Conservation (phyloP, 306 rosid species). For the Malus orientalis region DNA sequence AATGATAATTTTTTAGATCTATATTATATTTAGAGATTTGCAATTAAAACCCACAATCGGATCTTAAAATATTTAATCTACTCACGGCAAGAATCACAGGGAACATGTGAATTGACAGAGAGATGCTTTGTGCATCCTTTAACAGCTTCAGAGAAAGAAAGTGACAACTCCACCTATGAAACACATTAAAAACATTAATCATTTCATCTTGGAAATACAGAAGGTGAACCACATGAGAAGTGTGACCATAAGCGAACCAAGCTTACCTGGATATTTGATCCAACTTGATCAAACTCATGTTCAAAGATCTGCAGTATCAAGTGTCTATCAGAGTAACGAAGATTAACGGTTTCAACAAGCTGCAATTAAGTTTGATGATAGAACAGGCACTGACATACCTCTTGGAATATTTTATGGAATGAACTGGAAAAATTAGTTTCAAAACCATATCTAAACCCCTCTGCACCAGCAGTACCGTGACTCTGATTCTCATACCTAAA, state of each 20-base stretch:
- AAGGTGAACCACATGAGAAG: slow-evolving; percentile 10
- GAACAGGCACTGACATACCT: slow-evolving; percentile 39
- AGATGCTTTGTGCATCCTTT: slow-evolving; percentile 72
- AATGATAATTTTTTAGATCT: neutral
- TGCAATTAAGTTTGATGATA: neutral
- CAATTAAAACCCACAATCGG: neutral
- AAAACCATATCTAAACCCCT: slow-evolving; percentile 48
- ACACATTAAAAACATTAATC: slow-evolving; percentile 11
- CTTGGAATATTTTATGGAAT: slow-evolving; percentile 82
- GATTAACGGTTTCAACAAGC: neutral
- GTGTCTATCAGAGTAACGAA: neutral
- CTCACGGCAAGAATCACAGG: slow-evolving; percentile 83
- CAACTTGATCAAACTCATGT: slow-evolving; percentile 42
- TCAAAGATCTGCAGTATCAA: slow-evolving; percentile 73
- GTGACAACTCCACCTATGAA: slow-evolving; percentile 58
- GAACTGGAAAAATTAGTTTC: slow-evolving; percentile 75
- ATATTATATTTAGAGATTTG: neutral
- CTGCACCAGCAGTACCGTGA: slow-evolving; percentile 21
- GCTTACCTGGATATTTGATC: slow-evolving; percentile 71
- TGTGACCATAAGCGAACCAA: slow-evolving; percentile 7
- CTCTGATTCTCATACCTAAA: slow-evolving; percentile 15
- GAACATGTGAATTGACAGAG: slow-evolving; percentile 66
- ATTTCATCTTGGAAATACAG: slow-evolving; percentile 17
- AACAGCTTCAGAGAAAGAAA: slow-evolving; percentile 76
- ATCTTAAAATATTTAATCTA: slow-evolving; percentile 12